Base-by-base conservation (phyloP, 495 filamentous ascomycete species). In the Penicillium soppii region DNA sequence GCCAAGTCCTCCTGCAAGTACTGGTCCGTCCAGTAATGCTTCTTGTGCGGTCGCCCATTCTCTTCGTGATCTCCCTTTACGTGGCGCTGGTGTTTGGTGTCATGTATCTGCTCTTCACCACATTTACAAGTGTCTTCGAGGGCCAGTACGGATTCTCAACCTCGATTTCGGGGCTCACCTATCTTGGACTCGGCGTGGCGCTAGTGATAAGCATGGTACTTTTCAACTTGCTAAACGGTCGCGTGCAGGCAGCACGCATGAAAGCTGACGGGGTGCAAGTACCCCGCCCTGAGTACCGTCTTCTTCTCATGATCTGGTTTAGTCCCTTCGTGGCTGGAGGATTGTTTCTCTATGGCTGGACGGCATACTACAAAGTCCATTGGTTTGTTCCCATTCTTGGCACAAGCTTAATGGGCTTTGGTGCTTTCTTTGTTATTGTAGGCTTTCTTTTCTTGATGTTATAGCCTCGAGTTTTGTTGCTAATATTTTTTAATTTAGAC, bases 91-190 rank as follows among this genome's bases (percentile, higher is more conserved):
- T 64, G 1, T 73, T 68, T 42, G 68, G 68, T 2, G 49, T 70
- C 16, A 44, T 70, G 13, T 76, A 66, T 52, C 59, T 76, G 12
- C 62, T 76, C 21, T 68, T 76, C 42, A 68, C 73, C 12, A 74
- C 71, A 33, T 69, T 74, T 43, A 54, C 67, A 5, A n/a, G 10
- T n/a, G 59, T 76, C 4, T 74, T 65, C 44, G 54, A 62, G 22
- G 51, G 42, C 7, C 48, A 54, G 16, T 76, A 74, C 44, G 54
- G 57, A 35, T 73, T 70, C 52, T 50, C 46, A 20, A 40, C 56
- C 4, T 49, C 42, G 17, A 57, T 62, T 7, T 58, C 61, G 23
- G 71, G 72, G 0, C 61, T 76, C 1, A 46, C 58, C 15, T 76
- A 69, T 45, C 47, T 76, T 2, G 70, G 69, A 1, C 38, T 74